phyloP scores from a whole-genome alignment of 2,329 filamentous ascomycete species.

The Penicillium decumbens region DNA sequence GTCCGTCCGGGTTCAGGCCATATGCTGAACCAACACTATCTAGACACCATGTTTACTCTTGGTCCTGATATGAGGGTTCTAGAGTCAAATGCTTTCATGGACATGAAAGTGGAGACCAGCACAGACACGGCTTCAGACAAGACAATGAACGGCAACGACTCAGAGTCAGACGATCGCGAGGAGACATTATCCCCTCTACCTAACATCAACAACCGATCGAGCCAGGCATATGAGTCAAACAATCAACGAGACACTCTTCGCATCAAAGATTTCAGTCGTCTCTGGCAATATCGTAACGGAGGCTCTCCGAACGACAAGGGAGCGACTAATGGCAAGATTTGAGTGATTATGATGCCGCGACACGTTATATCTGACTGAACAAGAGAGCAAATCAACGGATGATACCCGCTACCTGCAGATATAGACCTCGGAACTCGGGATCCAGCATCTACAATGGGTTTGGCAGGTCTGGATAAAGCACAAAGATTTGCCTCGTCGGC shows the following conservation, averaged over 20 bases:
- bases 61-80: slow-evolving; percentile 25
- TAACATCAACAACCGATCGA: not conserved
- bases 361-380: not conserved
- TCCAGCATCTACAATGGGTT: not conserved
- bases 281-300: slow-evolving; percentile 42
- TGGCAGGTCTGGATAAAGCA: not conserved
- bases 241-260: slow-evolving; percentile 9
- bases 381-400: not conserved
- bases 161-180: slow-evolving; percentile 5
- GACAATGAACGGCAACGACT: not conserved
- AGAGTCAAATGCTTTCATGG: slow-evolving; percentile 35
- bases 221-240: not conserved
- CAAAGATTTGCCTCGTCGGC: no score
- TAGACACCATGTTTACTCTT: slow-evolving; percentile 42
- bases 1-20: slow-evolving; percentile 41
- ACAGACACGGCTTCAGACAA: not conserved
- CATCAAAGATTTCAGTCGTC: slow-evolving; percentile 37
- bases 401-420: not conserved
- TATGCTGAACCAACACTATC: slow-evolving; percentile 45
- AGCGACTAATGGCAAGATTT: not conserved
- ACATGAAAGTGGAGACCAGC: slow-evolving; percentile 24
- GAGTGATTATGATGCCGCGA: not conserved
- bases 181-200: slow-evolving; percentile 12
- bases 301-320: slow-evolving; percentile 16
- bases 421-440: no score